Base-by-base conservation (phyloP, 371 early-diverging fungal species). In the Zopfochytrium polystomum region DNA sequence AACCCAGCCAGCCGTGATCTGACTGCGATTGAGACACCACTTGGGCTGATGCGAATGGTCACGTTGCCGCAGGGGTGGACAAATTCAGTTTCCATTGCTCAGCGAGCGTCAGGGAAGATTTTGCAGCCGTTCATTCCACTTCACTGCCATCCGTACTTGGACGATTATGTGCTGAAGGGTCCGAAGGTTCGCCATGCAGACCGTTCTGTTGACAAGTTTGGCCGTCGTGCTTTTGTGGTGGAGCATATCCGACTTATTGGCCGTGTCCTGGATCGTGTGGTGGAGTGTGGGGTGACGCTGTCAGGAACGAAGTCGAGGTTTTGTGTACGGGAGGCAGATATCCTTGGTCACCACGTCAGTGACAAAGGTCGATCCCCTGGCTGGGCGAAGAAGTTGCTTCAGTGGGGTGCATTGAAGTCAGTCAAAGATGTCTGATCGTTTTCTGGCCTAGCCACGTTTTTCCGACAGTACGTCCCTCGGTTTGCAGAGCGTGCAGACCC, bases 11-110 rank as follows among this genome's bases (percentile, higher is more conserved):
- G 52, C 26, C 64, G 72, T 7, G 71, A 72, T 44, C 29, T 71
- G 3, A 58, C 71, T 18, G 53, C 61, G 1, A 45, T 72, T 20
- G 18, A 47, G 3, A 65, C 72, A 23, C 72, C 70, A 2, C 26
- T 72, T 22, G 72, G 72, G 1, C 34, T 72, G 34, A 13, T 68
- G 9, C 56, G 70, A 18, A 61, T 72, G 60, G 58, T 54, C 20
- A 22, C 58, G 27, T 34, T 72, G 9, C 72, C 72, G n/a, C 44
- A 51, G 63, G 72, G 72, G 18, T 68, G 62, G 62, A 57, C 67
- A 4, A 72, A 72, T 47, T 67, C 71, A 0, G 67, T 67, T 11
- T 53, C 55, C 2, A 30, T 46, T 35, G 56, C 49, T n/a, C 70
- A 70, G 44, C 31, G 67, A 4, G 34, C 72, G 3, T 74, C 67